Conservation (phyloP, 169 alveolate genomes). For the Toxoplasma gondii region DNA sequence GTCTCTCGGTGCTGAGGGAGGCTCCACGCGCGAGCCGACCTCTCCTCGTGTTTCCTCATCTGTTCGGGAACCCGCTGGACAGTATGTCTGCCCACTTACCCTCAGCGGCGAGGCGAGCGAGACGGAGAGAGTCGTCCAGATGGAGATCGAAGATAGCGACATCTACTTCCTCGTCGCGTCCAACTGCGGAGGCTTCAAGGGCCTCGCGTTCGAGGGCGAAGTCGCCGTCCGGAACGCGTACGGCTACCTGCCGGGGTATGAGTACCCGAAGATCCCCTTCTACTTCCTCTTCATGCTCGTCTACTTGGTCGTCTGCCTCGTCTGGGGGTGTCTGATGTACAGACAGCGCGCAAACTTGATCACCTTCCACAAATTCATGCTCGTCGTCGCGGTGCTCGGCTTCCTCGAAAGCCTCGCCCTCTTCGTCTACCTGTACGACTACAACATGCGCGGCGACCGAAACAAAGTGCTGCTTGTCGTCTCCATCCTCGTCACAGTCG, state of each 20-base stretch:
- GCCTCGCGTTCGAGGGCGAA: conserved; percentile 5
- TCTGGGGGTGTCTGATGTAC: conserved; percentile 16
- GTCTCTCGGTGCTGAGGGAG: not conserved
- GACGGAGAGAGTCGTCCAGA: not conserved
- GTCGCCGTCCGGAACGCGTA: conserved; percentile 22
- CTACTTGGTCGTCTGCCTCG: not conserved
- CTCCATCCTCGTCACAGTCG: conserved; percentile 4
- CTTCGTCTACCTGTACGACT: not conserved
- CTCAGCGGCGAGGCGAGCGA: not conserved
- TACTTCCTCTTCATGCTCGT: not conserved
- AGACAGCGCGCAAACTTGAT: conserved; percentile 19
- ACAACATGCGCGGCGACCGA: conserved; percentile 1
- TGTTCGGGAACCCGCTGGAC: not conserved
- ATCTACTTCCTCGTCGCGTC: conserved; percentile 42
- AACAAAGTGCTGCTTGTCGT: not conserved
- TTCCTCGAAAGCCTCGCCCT: conserved; percentile 32
- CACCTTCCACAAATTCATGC: conserved; percentile 21
- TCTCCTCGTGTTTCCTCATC: not conserved
- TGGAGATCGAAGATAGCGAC: conserved; percentile 8
- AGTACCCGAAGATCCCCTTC: conserved; percentile 13
- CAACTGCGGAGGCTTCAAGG: conserved; percentile 38
- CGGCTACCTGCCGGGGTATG: conserved; percentile 40
- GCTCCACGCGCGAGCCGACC: not conserved
- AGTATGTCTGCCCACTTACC: conserved; percentile 6
- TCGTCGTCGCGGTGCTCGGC: conserved; percentile 24